phyloP scores from a whole-genome alignment of 2,329 filamentous ascomycete species.

The Colletotrichum scovillei region DNA sequence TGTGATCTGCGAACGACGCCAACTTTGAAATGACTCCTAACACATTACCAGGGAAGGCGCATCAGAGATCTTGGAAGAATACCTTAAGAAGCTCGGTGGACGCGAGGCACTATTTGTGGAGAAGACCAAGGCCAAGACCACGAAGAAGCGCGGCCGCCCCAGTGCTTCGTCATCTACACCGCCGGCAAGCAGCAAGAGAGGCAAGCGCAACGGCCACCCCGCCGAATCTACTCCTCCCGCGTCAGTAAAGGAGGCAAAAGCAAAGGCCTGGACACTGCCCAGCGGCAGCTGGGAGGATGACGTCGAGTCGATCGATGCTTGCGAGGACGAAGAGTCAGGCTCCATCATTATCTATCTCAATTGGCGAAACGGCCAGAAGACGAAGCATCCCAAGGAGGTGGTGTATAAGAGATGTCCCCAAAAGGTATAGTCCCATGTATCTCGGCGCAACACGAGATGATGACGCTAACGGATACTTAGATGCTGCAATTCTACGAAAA shows the following conservation, averaged over 20 bases:
- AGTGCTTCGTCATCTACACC: conserved; percentile 49
- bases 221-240: conserved; percentile 59
- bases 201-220: conserved; percentile 62
- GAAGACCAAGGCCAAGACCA: conserved; percentile 60
- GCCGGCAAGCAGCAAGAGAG: conserved; percentile 55
- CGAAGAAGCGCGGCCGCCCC: conserved; percentile 69
- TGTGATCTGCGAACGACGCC: neutral
- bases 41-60: conserved; percentile 62
- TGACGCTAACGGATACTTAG: conserved; percentile 45
- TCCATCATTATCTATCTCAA: conserved; percentile 75
- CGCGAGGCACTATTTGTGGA: conserved; percentile 65
- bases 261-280: conserved; percentile 71
- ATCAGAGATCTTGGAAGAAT: conserved; percentile 70
- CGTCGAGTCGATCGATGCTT: conserved; percentile 76
- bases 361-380: conserved; percentile 81
- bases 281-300: conserved; percentile 82
- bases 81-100: conserved; percentile 73
- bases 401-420: conserved; percentile 84
- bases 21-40: neutral
- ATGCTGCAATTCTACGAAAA: conserved; percentile 71
- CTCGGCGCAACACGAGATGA: neutral
- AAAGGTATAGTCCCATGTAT: conserved; percentile 60
- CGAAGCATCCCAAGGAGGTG: conserved; percentile 75
- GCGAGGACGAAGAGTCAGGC: conserved; percentile 71
- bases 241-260: conserved; percentile 50